Percentiles rank a stretch among this genome's conserved stretches.
Conservation (phyloP, 768 basidiomycete genomes). For the Boletus edulis region DNA sequence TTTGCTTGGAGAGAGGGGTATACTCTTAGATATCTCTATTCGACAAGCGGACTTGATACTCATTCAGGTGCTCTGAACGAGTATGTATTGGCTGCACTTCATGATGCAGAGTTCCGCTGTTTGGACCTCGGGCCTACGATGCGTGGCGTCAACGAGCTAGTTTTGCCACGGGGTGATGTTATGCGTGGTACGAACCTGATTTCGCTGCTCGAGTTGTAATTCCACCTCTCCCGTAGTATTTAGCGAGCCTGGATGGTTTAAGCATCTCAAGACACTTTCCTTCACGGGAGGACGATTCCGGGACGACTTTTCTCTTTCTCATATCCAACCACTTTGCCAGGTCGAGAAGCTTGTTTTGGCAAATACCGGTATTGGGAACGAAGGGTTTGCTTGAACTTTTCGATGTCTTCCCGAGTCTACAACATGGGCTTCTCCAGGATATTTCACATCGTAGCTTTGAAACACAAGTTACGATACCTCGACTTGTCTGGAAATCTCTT, state of each 20-base stretch:
- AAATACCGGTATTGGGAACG: conserved; percentile 57
- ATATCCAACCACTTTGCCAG: conserved; percentile 53
- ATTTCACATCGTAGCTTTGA: conserved; percentile 56
- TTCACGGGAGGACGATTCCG: conserved; percentile 43
- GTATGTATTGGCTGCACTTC: conserved; percentile 43
- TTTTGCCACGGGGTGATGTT: conserved; percentile 42
- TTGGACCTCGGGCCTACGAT: conserved; percentile 49
- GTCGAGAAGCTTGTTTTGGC: conserved; percentile 47
- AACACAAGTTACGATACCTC: conserved; percentile 50
- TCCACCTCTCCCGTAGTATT: conserved; percentile 39
- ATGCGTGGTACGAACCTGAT: conserved; percentile 37
- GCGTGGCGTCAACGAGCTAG: conserved; percentile 47
- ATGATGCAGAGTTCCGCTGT: conserved; percentile 42
- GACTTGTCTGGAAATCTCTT: conserved; percentile 49
- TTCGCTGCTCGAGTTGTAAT: not conserved
- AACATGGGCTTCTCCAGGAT: conserved; percentile 37
- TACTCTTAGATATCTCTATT: not conserved
- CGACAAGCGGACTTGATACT: not conserved
- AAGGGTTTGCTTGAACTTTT: conserved; percentile 44
- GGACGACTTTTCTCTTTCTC: conserved; percentile 45
- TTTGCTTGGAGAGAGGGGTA: conserved; percentile 24
- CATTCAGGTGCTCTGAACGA: conserved; percentile 47
- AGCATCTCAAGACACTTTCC: conserved; percentile 47
- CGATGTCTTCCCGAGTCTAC: not conserved
- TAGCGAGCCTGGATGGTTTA: conserved; percentile 49